Percentiles rank a stretch among this genome's conserved stretches.
Evolutionary conservation across 2,329 filamentous ascomycete genomes (phyloP).

Genomic region (Anthostomella pinea): DNA sequence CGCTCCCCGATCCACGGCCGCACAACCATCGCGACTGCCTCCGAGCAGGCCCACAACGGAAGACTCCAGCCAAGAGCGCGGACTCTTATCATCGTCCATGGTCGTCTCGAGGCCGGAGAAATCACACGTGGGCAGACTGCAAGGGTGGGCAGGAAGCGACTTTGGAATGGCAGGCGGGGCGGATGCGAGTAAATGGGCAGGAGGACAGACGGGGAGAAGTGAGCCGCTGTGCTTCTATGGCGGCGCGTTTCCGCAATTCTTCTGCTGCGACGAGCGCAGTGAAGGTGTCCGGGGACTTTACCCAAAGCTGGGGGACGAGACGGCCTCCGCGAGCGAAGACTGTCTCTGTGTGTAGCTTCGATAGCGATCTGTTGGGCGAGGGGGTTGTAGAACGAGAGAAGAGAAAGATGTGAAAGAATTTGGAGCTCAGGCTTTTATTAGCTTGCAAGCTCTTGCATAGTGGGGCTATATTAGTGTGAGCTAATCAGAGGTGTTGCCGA

Average conservation of each 20-base stretch:
- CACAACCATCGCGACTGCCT: constrained; percentile 25
- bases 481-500: constrained; percentile 9
- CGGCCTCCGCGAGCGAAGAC: constrained; percentile 37
- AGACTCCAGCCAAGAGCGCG: constrained; percentile 44
- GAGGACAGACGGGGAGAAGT: constrained; percentile 60
- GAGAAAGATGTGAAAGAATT: constrained; percentile 17
- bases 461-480: constrained; percentile 5
- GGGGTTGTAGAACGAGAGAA: constrained; percentile 52
- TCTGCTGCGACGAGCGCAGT: constrained; percentile 36
- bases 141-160: constrained; percentile 19
- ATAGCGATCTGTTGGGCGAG: constrained; percentile 99
- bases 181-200: constrained; percentile 31
- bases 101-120: constrained; percentile 40
- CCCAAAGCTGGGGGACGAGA: constrained; percentile 73
- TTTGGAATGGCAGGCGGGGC: constrained; percentile 48
- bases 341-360: constrained; percentile 94
- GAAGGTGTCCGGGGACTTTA: constrained; percentile 98
- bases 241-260: constrained; percentile 92
- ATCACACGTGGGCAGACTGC: constrained; percentile 11
- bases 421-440: constrained; percentile 19
- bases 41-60: constrained; percentile 10
- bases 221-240: constrained; percentile 99
- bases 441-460: constrained; percentile 3
- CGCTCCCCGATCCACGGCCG: constrained; percentile 35
- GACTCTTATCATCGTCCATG: constrained; percentile 90